Evolutionary conservation across 1,284 basidiomycete genomes (phyloP), one percentile per base, ranked within the genome.

Genomic region (Mycena citricolor): DNA sequence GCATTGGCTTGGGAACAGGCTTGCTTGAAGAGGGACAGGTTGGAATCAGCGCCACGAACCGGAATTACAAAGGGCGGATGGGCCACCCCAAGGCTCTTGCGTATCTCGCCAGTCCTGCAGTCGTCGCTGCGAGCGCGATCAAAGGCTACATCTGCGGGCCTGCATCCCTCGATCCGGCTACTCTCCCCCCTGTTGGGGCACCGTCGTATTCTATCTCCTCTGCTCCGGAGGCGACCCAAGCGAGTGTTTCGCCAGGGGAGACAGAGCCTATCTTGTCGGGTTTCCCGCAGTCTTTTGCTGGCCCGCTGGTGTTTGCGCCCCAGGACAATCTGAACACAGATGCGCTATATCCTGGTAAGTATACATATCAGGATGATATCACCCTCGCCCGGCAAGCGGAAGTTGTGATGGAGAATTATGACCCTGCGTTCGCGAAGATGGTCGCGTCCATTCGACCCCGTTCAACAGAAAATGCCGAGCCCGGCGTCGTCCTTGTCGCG

Each of bases 351-450:
- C 97, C 95, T 0, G 97, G 95, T 25, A 99, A 98, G 67, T 99
- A 99, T 68, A 99, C 97, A 0, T 99, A 99, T 68, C 94, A 97
- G 66, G 95, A 99, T 64, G 97, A 98, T 62, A 97, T 99, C 61
- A 98, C 95, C 0, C 90, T 94, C 25, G 85, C 86, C 54, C 81
- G 86, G 22, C 95, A 99, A 65, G 94, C 94, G 1, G 81, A 97
- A 60, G 90, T 99, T n/a, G 95, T 98, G 24, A 92, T 93, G 90
- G 95, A 99, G 73, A 99, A 99, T 73, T 99, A 99, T 67, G 95
- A 99, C 60, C 84, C 91, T 0, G 65, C 72, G 0, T 99, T 99
- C 61, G 91, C 95, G 11, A 48, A 69, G 2, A 80, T 83, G 34
- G 85, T 94, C 39, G 78, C 83, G 1, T 68, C 77, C 3, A 71